phyloP scores from a whole-genome alignment of 2,329 filamentous ascomycete species.

The Dothistroma septosporum region DNA sequence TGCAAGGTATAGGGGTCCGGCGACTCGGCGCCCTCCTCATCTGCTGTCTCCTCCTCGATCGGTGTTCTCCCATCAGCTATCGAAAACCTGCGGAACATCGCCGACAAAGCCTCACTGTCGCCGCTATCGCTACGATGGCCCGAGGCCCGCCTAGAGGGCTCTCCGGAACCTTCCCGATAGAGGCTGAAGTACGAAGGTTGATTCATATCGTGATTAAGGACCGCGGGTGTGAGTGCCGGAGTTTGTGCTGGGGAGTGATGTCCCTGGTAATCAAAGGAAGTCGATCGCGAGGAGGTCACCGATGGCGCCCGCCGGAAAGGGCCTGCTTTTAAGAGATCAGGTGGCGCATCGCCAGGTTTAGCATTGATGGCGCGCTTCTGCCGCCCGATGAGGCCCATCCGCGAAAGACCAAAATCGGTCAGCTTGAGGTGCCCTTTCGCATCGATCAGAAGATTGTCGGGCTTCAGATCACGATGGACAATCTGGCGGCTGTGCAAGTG shows the following conservation, averaged over 20 bases:
- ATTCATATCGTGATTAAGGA: slow-evolving; percentile 58
- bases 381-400: slow-evolving; percentile 93
- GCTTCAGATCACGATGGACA: slow-evolving; percentile 94
- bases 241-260: slow-evolving; percentile 74
- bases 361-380: slow-evolving; percentile 88
- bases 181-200: slow-evolving; percentile 94
- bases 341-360: slow-evolving; percentile 74
- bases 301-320: slow-evolving; percentile 84
- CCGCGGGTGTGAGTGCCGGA: slow-evolving; percentile 78
- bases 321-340: slow-evolving; percentile 87
- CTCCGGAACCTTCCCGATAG: slow-evolving; percentile 52
- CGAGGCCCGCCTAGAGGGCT: slow-evolving; percentile 66
- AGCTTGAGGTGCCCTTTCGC: slow-evolving; percentile 94
- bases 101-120: slow-evolving; percentile 75
- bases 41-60: slow-evolving; percentile 71
- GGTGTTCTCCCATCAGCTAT: slow-evolving; percentile 55
- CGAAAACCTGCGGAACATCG: slow-evolving; percentile 73
- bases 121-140: slow-evolving; percentile 87
- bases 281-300: slow-evolving; percentile 82
- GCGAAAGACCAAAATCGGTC: slow-evolving; percentile 93
- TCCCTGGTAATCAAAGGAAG: slow-evolving; percentile 84
- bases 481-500: slow-evolving; percentile 92
- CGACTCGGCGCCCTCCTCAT: slow-evolving; percentile 59
- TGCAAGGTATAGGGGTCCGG: slow-evolving; percentile 72
- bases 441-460: slow-evolving; percentile 94